phyloP scores from a whole-genome alignment of 2,329 filamentous ascomycete species.

The Botryosphaeria dothidea region DNA sequence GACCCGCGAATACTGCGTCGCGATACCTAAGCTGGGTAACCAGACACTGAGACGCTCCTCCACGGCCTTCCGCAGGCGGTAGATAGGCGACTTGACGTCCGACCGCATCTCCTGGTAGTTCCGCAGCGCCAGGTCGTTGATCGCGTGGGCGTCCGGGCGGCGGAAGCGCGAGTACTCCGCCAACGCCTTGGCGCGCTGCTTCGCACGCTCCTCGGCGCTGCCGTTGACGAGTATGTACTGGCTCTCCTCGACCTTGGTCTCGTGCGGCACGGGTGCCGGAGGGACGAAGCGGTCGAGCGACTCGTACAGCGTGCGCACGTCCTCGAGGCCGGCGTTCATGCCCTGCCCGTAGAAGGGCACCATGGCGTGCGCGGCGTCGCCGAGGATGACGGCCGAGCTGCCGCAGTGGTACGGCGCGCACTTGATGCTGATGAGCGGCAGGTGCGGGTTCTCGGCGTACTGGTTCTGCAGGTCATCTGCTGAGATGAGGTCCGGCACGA shows the following conservation, averaged over 20 bases:
- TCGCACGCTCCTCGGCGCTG: slow-evolving; percentile 30
- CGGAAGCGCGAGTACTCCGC: slow-evolving; percentile 74
- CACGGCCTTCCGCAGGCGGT: slow-evolving; percentile 78
- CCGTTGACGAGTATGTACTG: slow-evolving; percentile 46
- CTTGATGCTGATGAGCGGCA: slow-evolving; percentile 91
- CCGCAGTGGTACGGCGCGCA: slow-evolving; percentile 84
- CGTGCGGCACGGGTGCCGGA: slow-evolving; percentile 23
- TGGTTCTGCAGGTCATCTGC: slow-evolving; percentile 68
- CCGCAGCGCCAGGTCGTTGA: slow-evolving; percentile 86
- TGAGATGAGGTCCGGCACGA: slow-evolving; percentile 68
- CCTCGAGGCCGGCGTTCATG: slow-evolving; percentile 95
- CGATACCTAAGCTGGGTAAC: slow-evolving; percentile 78
- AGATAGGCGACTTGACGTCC: slow-evolving; percentile 75
- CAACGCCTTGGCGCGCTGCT: slow-evolving; percentile 53
- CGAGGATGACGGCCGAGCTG: slow-evolving; percentile 78
- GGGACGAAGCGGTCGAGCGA: slow-evolving; percentile 68
- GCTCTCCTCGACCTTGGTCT: not conserved
- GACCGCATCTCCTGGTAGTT: slow-evolving; percentile 96
- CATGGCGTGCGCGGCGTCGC: slow-evolving; percentile 96
- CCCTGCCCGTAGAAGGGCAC: slow-evolving; percentile 98
- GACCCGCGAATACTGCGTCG: slow-evolving; percentile 88
- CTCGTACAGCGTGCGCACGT: slow-evolving; percentile 84
- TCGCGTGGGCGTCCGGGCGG: slow-evolving; percentile 77
- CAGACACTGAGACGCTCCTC: slow-evolving; percentile 81
- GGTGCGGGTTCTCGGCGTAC: slow-evolving; percentile 80